Evolutionary conservation across 768 basidiomycete genomes (phyloP).

Genomic region (Favolaschia claudopus): DNA sequence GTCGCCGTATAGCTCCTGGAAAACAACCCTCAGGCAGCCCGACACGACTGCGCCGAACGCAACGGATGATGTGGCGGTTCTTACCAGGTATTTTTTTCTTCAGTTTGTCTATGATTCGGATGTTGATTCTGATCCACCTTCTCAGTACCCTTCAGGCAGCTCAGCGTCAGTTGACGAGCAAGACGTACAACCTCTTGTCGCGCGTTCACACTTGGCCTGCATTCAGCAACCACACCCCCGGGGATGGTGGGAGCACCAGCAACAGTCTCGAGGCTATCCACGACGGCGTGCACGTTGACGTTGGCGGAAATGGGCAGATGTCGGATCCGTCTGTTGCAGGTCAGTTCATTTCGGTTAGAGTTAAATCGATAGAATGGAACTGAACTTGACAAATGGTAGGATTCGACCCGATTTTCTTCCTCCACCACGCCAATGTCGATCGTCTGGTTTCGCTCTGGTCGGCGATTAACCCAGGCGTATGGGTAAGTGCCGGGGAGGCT

Average conservation of each 20-base stretch:
- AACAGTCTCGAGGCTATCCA: conserved; percentile 62
- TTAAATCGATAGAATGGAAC: background rate
- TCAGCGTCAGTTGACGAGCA: conserved; percentile 36
- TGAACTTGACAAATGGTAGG: conserved; percentile 31
- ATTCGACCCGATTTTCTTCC: conserved; percentile 62
- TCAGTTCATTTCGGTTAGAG: conserved; percentile 21
- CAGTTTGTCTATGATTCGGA: background rate
- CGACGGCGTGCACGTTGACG: conserved; percentile 51
- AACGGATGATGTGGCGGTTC: conserved; percentile 38
- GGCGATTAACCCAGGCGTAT: conserved; percentile 50
- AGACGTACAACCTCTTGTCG: conserved; percentile 48
- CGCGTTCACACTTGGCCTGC: conserved; percentile 47
- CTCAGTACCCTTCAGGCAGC: conserved; percentile 31
- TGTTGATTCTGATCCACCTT: background rate
- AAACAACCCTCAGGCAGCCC: conserved; percentile 45
- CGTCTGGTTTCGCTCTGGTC: conserved; percentile 60
- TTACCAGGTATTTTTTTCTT: conserved; percentile 38
- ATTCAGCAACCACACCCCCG: conserved; percentile 55
- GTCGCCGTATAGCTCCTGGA: conserved; percentile 38
- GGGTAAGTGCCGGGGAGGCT: conserved; percentile 42
- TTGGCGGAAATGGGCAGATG: conserved; percentile 56
- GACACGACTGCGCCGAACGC: conserved; percentile 31
- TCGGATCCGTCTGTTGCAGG: conserved; percentile 48
- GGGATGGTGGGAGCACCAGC: conserved; percentile 45
- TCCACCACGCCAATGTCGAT: conserved; percentile 64